Evolutionary conservation across 768 basidiomycete genomes (phyloP).

Genomic region (Suillus ampliporus): DNA sequence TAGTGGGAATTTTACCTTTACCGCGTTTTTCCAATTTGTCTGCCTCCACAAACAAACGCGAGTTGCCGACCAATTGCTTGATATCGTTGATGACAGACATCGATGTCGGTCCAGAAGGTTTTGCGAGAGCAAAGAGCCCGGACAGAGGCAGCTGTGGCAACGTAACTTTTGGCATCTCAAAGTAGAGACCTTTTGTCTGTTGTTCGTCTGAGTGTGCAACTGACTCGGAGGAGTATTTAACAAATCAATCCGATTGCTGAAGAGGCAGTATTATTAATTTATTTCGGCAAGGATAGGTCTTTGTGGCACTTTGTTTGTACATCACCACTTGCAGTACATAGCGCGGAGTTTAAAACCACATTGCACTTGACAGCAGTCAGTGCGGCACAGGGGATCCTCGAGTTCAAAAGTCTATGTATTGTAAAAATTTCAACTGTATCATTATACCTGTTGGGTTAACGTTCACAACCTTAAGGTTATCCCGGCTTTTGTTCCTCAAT

Average conservation of each 20-base stretch:
- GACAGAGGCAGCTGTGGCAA: slow-evolving; percentile 66
- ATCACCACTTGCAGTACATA: too few relatives aligned
- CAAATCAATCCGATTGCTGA: too few relatives aligned
- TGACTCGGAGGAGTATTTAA: not conserved
- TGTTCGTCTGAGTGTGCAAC: not conserved
- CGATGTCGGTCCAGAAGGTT: slow-evolving; percentile 92
- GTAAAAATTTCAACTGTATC: too few relatives aligned
- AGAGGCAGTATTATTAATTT: too few relatives aligned
- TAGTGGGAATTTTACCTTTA: slow-evolving; percentile 48
- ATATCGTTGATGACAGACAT: slow-evolving; percentile 90
- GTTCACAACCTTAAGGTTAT: too few relatives aligned
- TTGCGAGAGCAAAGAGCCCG: slow-evolving; percentile 85
- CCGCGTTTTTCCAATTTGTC: slow-evolving; percentile 57
- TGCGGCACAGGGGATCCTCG: too few relatives aligned
- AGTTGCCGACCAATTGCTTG: slow-evolving; percentile 78
- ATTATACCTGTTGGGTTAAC: too few relatives aligned
- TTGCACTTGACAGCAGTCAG: too few relatives aligned
- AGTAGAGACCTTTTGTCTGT: not conserved
- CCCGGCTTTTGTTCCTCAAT: too few relatives aligned
- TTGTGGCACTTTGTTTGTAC: slow-evolving; percentile 1
- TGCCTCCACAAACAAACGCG: slow-evolving; percentile 75
- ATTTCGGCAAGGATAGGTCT: too few relatives aligned
- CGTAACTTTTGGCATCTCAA: slow-evolving; percentile 69
- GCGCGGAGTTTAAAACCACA: too few relatives aligned
- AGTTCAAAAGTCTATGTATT: too few relatives aligned